phyloP scores from a whole-genome alignment of 495 filamentous ascomycete species.

The Hyaloscypha hepaticicola region DNA sequence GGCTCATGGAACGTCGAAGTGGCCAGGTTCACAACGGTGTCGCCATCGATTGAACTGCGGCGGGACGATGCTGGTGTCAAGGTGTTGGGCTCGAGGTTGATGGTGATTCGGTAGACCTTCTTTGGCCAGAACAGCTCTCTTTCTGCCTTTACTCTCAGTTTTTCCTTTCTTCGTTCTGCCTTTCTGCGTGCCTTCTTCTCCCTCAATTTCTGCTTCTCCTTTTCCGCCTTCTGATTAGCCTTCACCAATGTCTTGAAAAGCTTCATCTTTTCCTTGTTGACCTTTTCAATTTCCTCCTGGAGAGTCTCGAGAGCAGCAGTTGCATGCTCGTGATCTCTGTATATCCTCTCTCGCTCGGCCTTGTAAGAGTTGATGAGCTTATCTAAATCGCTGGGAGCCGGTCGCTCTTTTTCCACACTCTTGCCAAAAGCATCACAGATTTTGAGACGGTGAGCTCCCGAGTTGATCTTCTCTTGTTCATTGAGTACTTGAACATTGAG shows the following conservation, averaged over 20 bases:
- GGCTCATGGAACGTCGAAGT: constrained; percentile 27
- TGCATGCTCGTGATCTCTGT: constrained; percentile 39
- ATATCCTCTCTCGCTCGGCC: constrained; percentile 49
- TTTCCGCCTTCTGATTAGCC: constrained; percentile 40
- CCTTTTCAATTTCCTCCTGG: constrained; percentile 38
- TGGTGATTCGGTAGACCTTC: constrained; percentile 54
- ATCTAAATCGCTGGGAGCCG: constrained; percentile 34
- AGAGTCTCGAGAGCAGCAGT: constrained; percentile 35
- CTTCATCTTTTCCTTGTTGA: constrained; percentile 35
- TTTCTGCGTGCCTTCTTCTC: constrained; percentile 42
- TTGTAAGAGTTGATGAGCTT: constrained; percentile 44
- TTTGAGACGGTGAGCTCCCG: constrained; percentile 40
- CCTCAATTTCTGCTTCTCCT: constrained; percentile 39
- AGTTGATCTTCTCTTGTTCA: constrained; percentile 37
- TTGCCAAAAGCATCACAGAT: constrained; percentile 47
- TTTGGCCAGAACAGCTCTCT: constrained; percentile 56
- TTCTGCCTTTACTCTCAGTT: constrained; percentile 51
- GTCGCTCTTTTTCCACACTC: constrained; percentile 35
- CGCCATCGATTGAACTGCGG: constrained; percentile 50
- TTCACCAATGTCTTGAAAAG: constrained; percentile 34
- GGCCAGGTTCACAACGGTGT: constrained; percentile 31
- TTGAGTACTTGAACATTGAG: constrained; percentile 35
- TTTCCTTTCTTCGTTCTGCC: constrained; percentile 47
- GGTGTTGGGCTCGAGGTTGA: constrained; percentile 54
- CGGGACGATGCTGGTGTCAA: constrained; percentile 55